phyloP scores from a whole-genome alignment of 768 basidiomycete genomes.

The Pleurotus tuber-regium region DNA sequence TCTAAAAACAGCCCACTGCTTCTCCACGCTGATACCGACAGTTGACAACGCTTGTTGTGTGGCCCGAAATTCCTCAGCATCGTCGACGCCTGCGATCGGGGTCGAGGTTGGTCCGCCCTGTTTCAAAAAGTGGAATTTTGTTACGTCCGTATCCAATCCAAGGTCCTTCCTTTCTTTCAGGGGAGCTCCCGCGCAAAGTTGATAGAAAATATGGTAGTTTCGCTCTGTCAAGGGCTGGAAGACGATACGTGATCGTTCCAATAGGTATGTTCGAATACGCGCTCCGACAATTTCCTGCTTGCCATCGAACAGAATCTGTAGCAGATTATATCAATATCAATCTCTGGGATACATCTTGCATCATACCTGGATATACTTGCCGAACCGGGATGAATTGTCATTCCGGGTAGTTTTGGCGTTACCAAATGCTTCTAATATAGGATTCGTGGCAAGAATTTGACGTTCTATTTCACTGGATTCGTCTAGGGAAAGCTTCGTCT shows the following conservation, averaged over 20 bases:
- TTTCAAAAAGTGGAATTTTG: slow-evolving; percentile 88
- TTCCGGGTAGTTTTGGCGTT: slow-evolving; percentile 99
- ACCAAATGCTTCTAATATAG: slow-evolving; percentile 97
- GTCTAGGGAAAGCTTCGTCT: slow-evolving; percentile 72
- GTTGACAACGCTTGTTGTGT: slow-evolving; percentile 96
- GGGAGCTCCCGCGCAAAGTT: slow-evolving; percentile 95
- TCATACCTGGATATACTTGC: slow-evolving; percentile 97
- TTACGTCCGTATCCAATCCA: slow-evolving; percentile 81
- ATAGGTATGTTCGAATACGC: slow-evolving; percentile 95
- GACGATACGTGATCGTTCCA: slow-evolving; percentile 96
- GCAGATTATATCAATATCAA: slow-evolving; percentile 11
- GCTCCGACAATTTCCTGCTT: slow-evolving; percentile 97
- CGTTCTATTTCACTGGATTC: slow-evolving; percentile 94
- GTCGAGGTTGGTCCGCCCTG: slow-evolving; percentile 90
- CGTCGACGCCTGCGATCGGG: slow-evolving; percentile 90
- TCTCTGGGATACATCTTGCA: not conserved
- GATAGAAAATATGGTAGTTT: slow-evolving; percentile 99
- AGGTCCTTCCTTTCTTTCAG: slow-evolving; percentile 94
- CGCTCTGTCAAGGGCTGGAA: slow-evolving; percentile 96
- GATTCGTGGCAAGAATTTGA: slow-evolving; percentile 98
- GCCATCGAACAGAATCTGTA: slow-evolving; percentile 93
- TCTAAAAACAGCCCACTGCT: slow-evolving; percentile 97
- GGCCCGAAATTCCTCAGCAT: slow-evolving; percentile 89
- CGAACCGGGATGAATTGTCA: slow-evolving; percentile 98
- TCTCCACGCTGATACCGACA: slow-evolving; percentile 96